A percentile compares a stretch with the other conserved stretches of the same genome.
Conservation (phyloP, 768 basidiomycete species). For the Strobilomyces echinocephalus region DNA sequence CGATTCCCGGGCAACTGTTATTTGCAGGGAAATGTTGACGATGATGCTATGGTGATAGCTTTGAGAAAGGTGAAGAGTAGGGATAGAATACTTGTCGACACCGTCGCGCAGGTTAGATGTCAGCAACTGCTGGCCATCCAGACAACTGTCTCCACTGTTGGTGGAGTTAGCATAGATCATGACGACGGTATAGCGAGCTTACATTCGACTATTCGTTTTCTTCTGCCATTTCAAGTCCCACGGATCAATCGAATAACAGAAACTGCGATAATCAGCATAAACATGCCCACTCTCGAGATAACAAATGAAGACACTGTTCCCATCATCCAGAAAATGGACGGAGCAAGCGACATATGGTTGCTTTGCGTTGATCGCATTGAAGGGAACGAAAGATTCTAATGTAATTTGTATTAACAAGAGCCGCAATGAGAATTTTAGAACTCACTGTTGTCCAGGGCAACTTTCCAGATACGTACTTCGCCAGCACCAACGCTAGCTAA, state of each 20-base stretch:
- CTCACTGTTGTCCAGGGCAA: neutral
- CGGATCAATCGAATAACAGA: neutral
- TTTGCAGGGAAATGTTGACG: neutral
- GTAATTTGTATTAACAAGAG: neutral
- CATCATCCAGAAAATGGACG: constrained; percentile 1
- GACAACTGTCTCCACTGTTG: neutral
- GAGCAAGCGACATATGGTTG: neutral
- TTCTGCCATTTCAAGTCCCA: constrained; percentile 10
- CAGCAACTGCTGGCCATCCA: neutral
- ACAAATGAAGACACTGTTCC: neutral
- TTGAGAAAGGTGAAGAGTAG: neutral
- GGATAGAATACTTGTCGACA: neutral
- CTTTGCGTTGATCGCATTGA: neutral
- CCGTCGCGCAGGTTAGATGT: neutral
- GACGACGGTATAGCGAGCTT: neutral
- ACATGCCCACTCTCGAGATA: constrained; percentile 4
- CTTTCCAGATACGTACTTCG: neutral
- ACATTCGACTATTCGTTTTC: neutral
- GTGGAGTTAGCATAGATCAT: neutral
- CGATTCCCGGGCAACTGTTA: neutral
- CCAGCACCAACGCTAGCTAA: neutral
- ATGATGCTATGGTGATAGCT: neutral
- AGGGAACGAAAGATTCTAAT: neutral
- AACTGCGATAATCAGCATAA: neutral
- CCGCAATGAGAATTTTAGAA: neutral